Percentiles rank a stretch among this genome's conserved stretches.
Evolutionary conservation across 495 filamentous ascomycete genomes (phyloP).

Genomic region (Penicillium paradoxum): DNA sequence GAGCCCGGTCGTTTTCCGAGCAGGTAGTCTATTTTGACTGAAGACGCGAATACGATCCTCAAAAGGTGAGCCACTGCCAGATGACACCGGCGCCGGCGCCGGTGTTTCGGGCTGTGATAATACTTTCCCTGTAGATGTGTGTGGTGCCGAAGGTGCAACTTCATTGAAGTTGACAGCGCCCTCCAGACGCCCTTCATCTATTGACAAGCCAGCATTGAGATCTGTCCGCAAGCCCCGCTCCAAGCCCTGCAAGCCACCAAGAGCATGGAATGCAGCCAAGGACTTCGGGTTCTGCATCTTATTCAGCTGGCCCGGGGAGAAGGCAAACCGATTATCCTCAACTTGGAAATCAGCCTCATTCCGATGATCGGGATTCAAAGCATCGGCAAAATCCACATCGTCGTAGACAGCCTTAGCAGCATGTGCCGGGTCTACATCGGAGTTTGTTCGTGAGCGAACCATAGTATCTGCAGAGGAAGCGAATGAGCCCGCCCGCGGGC

Average conservation of each 20-base stretch:
- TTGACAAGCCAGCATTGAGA: constrained; percentile 57
- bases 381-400: constrained; percentile 45
- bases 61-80: constrained; percentile 36
- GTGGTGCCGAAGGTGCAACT: constrained; percentile 37
- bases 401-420: constrained; percentile 34
- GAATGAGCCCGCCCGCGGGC: constrained; percentile 44
- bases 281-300: constrained; percentile 76
- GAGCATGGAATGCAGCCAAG: constrained; percentile 60
- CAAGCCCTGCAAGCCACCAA: constrained; percentile 63
- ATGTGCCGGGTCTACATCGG: constrained; percentile 27
- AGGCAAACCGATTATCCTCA: constrained; percentile 65
- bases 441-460: constrained; percentile 40
- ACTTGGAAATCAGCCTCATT: constrained; percentile 61
- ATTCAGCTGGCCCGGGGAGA: constrained; percentile 63
- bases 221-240: constrained; percentile 65
- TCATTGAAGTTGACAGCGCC: constrained; percentile 58
- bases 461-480: constrained; percentile 39
- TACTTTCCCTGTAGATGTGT: constrained; percentile 14
- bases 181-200: constrained; percentile 57
- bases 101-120: background rate
- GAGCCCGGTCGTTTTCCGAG: constrained; percentile 67
- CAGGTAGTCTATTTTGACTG: constrained; percentile 67
- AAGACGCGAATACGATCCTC: constrained; percentile 67
- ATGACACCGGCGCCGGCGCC: constrained; percentile 7
- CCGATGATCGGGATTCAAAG: constrained; percentile 62